These are phyloP conservation scores for Phellopilus nigrolimitatus DNA, from an alignment of 1,284 basidiomycete genomes.

Conservation along the genomic window DNA sequence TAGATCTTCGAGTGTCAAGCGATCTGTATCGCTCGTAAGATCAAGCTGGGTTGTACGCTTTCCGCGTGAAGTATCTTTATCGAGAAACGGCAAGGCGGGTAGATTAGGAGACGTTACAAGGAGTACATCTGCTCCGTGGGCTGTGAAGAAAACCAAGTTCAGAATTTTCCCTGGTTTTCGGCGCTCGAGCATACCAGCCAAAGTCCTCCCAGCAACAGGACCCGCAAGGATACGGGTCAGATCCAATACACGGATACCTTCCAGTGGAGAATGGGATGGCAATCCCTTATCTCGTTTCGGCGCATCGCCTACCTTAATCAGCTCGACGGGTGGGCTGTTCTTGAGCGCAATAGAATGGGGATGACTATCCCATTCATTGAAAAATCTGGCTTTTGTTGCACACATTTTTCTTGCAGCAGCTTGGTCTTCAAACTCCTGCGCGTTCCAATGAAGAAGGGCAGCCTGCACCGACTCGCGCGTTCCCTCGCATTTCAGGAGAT, in stretches of 20 bases:
- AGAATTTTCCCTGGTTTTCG: not conserved
- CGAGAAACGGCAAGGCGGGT: slow-evolving; percentile 49
- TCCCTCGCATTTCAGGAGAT: slow-evolving; percentile 37
- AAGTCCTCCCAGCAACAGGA: slow-evolving; percentile 49
- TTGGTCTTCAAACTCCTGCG: slow-evolving; percentile 47
- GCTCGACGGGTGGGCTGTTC: slow-evolving; percentile 37
- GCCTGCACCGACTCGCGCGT: slow-evolving; percentile 37
- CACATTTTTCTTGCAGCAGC: slow-evolving; percentile 46
- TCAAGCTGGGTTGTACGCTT: slow-evolving; percentile 64
- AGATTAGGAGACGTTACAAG: slow-evolving; percentile 52
- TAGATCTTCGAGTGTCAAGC: slow-evolving; percentile 34
- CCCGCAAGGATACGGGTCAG: slow-evolving; percentile 57
- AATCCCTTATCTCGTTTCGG: slow-evolving; percentile 31
- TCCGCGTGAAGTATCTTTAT: slow-evolving; percentile 59
- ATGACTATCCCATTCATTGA: slow-evolving; percentile 46
- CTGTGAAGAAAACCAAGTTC: slow-evolving; percentile 27
- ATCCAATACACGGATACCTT: slow-evolving; percentile 51
- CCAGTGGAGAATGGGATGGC: slow-evolving; percentile 33
- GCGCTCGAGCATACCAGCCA: slow-evolving; percentile 46
- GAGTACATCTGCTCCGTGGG: slow-evolving; percentile 59
- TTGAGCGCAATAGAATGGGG: slow-evolving; percentile 41
- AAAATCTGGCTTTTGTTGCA: slow-evolving; percentile 47
- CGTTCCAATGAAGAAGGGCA: slow-evolving; percentile 41
- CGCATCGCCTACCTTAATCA: slow-evolving; percentile 46
- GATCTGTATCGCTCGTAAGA: slow-evolving; percentile 35